Conservation (phyloP, 2,329 filamentous ascomycete genomes). For the Fusarium drepaniforme region DNA sequence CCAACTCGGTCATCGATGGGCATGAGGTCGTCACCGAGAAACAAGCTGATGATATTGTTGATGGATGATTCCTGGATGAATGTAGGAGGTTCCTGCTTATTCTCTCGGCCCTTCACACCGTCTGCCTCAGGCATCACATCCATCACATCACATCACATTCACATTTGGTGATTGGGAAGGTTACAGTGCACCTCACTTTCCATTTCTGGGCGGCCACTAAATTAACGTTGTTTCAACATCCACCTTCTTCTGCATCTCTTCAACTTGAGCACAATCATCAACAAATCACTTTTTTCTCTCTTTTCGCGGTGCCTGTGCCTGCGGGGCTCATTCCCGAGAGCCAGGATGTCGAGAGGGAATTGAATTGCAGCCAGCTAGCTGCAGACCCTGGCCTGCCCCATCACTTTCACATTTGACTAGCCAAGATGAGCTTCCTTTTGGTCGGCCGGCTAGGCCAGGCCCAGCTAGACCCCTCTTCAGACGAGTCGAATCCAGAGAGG, state of each 20-base stretch:
- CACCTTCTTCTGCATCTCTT: conserved; percentile 29
- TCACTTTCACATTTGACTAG: conserved; percentile 31
- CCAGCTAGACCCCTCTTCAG: conserved; percentile 21
- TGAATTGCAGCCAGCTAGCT: conserved; percentile 20
- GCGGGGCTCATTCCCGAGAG: conserved; percentile 13
- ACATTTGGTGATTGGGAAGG: neutral
- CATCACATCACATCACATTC: neutral
- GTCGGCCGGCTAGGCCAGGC: conserved; percentile 22
- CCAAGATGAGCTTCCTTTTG: conserved; percentile 6
- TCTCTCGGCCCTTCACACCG: neutral
- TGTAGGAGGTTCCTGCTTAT: neutral
- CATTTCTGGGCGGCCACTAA: conserved; percentile 14
- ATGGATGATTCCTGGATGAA: conserved; percentile 12
- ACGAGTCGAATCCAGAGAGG: conserved; percentile 40
- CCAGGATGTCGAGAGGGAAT: conserved; percentile 22
- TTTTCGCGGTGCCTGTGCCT: conserved; percentile 26
- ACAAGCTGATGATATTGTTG: conserved; percentile 10
- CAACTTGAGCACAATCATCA: conserved; percentile 28
- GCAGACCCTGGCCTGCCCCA: conserved; percentile 22
- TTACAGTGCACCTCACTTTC: conserved; percentile 6
- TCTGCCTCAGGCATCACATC: conserved; percentile 2
- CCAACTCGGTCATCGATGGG: neutral
- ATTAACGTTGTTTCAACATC: conserved; percentile 30
- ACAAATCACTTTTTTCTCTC: conserved; percentile 31
- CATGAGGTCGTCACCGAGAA: conserved; percentile 1